phyloP scores from a whole-genome alignment of 768 basidiomycete species.

The Galerina marginata region DNA sequence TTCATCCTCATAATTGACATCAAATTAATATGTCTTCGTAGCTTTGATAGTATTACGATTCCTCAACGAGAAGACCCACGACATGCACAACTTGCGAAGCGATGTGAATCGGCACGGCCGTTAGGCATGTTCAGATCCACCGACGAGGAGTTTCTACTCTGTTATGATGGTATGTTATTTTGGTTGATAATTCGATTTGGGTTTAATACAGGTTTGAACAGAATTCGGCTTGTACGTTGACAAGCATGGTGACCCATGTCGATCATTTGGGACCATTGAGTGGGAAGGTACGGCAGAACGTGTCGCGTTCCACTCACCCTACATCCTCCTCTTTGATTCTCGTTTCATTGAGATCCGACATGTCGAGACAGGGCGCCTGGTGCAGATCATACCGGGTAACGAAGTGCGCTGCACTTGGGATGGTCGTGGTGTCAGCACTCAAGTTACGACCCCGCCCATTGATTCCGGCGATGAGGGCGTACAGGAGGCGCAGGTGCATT shows the following conservation, averaged over 20 bases:
- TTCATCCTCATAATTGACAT: not conserved
- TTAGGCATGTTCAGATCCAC: conserved; percentile 94
- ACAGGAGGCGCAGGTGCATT: conserved; percentile 86
- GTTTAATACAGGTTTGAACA: conserved; percentile 32
- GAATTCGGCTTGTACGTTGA: conserved; percentile 96
- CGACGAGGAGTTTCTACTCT: conserved; percentile 92
- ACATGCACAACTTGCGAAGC: conserved; percentile 75
- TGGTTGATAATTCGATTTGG: not conserved
- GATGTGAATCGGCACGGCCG: conserved; percentile 86
- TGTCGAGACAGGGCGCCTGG: conserved; percentile 79
- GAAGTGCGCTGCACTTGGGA: conserved; percentile 93
- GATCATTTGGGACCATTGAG: conserved; percentile 78
- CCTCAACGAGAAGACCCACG: conserved; percentile 76
- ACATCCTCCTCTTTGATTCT: conserved; percentile 87
- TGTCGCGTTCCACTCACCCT: conserved; percentile 90
- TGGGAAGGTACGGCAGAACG: conserved; percentile 95
- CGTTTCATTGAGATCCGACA: conserved; percentile 94
- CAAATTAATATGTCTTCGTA: conserved; percentile 31
- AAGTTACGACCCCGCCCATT: conserved; percentile 66
- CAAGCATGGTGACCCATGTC: conserved; percentile 89
- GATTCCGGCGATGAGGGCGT: conserved; percentile 60
- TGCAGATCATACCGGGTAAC: conserved; percentile 84
- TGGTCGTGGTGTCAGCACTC: conserved; percentile 65
- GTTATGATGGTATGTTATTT: conserved; percentile 82
- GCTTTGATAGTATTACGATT: conserved; percentile 89